A percentile compares a stretch with the other conserved stretches of the same genome.
Evolutionary conservation across 2,329 filamentous ascomycete genomes (phyloP).

Genomic region (Colletotrichum caudatum): DNA sequence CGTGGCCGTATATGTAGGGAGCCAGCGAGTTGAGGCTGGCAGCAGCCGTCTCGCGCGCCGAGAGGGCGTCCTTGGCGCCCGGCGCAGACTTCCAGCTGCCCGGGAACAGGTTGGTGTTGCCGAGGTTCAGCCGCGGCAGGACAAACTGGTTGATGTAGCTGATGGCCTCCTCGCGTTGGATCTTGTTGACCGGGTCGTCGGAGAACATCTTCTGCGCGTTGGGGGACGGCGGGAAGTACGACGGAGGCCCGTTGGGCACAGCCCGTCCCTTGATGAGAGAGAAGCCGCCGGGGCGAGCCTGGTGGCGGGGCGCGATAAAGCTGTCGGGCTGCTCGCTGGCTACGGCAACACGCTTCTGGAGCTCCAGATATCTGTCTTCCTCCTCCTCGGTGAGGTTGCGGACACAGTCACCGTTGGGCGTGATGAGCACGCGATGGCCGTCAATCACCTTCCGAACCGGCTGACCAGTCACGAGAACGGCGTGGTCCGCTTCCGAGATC

Average conservation of each 20-base stretch:
- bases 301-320: slow-evolving; percentile 68
- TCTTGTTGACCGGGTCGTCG: slow-evolving; percentile 72
- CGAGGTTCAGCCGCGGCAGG: slow-evolving; percentile 68
- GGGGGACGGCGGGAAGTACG: slow-evolving; percentile 67
- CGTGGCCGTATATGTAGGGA: slow-evolving; percentile 67
- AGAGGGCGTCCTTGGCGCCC: slow-evolving; percentile 50
- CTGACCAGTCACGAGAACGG: slow-evolving; percentile 65
- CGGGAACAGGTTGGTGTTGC: slow-evolving; percentile 58
- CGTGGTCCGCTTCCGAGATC: slow-evolving; percentile 67
- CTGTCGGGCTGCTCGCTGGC: slow-evolving; percentile 65
- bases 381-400: slow-evolving; percentile 76
- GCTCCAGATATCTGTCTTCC: slow-evolving; percentile 75
- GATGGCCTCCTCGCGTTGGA: slow-evolving; percentile 74
- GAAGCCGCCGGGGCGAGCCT: slow-evolving; percentile 67
- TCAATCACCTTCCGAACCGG: slow-evolving; percentile 73
- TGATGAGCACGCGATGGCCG: slow-evolving; percentile 77
- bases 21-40: slow-evolving; percentile 66
- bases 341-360: slow-evolving; percentile 70
- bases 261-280: slow-evolving; percentile 73
- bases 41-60: slow-evolving; percentile 59
- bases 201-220: slow-evolving; percentile 55
- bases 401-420: slow-evolving; percentile 81
- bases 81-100: slow-evolving; percentile 50
- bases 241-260: slow-evolving; percentile 72
- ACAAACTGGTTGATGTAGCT: slow-evolving; percentile 78